These are phyloP conservation scores for Rhodotorula sp. DNA, from an alignment of 1,284 basidiomycete species.

Conservation along the genomic window DNA sequence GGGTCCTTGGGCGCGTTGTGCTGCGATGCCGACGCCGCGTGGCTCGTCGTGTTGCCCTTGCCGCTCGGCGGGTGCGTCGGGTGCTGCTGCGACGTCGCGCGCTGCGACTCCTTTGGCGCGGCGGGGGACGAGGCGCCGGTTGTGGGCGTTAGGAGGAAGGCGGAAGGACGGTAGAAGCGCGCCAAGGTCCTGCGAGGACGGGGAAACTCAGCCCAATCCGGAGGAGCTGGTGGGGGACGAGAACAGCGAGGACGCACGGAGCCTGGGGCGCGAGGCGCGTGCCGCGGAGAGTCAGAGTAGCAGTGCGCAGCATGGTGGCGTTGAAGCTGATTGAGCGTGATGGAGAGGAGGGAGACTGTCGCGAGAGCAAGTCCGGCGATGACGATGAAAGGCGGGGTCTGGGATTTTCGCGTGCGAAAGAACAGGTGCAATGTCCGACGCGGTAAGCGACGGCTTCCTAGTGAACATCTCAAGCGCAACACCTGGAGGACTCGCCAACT, in stretches of 20 bases:
- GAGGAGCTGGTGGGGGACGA: not conserved
- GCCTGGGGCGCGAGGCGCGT: not conserved
- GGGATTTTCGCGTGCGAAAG: no score
- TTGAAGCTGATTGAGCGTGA: not conserved
- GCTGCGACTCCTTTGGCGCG: not conserved
- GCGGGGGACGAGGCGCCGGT: not conserved
- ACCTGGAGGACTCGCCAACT: no score
- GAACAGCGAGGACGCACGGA: not conserved
- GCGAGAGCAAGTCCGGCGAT: not conserved
- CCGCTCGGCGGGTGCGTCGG: not conserved
- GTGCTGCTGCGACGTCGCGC: slow-evolving; percentile 6
- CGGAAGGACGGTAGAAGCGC: slow-evolving; percentile 1
- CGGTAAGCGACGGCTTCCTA: no score
- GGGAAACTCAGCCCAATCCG: not conserved
- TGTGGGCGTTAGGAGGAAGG: not conserved
- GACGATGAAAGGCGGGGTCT: not conserved
- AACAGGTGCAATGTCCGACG: no score
- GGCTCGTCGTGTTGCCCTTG: slow-evolving; percentile 13
- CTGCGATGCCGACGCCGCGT: slow-evolving; percentile 1
- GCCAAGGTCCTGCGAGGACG: not conserved
- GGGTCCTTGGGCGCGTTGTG: slow-evolving; percentile 17
- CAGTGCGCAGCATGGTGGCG: not conserved
- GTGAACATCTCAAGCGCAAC: no score
- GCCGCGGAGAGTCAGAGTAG: not conserved
- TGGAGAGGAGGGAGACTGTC: not conserved